Conservation (phyloP, 345 rosid genomes). For the Excoecaria agallocha region DNA sequence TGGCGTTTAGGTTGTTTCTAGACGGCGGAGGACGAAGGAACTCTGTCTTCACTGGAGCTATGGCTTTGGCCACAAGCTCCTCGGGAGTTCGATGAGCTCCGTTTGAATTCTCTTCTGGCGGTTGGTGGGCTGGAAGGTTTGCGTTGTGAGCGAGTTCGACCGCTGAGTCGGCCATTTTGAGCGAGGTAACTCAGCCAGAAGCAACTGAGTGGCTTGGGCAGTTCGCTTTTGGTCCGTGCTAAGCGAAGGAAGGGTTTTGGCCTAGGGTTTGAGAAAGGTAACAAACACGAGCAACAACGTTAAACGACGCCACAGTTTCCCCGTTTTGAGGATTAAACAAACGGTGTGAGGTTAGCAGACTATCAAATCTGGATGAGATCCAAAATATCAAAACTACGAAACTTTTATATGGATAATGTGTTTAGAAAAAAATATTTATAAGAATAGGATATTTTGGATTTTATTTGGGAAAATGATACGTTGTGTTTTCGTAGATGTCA, state of each 20-base stretch:
- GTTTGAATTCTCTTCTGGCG: constrained; percentile 28
- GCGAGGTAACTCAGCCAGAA: not conserved
- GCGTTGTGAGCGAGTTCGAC: not conserved
- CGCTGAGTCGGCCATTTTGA: constrained; percentile 22
- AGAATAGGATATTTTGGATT: no score
- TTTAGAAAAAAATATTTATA: no score
- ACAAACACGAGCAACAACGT: not conserved
- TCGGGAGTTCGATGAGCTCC: constrained; percentile 46
- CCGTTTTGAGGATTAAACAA: no score
- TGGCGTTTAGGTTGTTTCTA: constrained; percentile 41
- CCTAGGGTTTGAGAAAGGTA: not conserved
- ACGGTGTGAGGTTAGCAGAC: no score
- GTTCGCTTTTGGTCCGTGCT: not conserved
- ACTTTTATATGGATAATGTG: no score
- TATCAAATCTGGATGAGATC: no score
- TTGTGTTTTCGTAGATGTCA: no score
- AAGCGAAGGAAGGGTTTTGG: no score
- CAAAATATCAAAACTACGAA: no score
- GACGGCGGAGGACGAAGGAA: constrained; percentile 69
- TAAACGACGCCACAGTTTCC: no score
- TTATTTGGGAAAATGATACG: no score
- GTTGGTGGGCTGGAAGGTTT: constrained; percentile 19
- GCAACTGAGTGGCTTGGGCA: not conserved
- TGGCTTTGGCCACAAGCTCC: constrained; percentile 67
- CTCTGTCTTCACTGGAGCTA: constrained; percentile 76